These are phyloP conservation scores for Boletus rubescentipes DNA, from an alignment of 768 basidiomycete genomes.

Conservation along the genomic window DNA sequence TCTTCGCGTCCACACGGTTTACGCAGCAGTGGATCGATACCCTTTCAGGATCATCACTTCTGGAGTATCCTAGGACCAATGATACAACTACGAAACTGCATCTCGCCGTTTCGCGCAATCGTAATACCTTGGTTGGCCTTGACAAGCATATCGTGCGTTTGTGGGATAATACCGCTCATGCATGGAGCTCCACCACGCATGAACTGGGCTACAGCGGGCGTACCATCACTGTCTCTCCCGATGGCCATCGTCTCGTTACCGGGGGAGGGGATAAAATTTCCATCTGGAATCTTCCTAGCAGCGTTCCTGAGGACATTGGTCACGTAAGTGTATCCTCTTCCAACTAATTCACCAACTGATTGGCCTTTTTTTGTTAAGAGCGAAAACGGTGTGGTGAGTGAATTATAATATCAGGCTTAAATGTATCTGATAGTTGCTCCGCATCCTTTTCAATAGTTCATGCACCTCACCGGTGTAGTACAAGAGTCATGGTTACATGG, in stretches of 20 bases:
- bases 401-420: background rate
- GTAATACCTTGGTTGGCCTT: slow-evolving; percentile 1
- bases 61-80: slow-evolving; percentile 5
- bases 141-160: slow-evolving; percentile 2
- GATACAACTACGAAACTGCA: background rate
- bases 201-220: background rate
- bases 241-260: slow-evolving; percentile 2
- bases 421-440: background rate
- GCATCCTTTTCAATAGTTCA: slow-evolving; percentile 6
- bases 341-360: background rate
- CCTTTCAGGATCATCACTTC: slow-evolving; percentile 5
- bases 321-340: slow-evolving; percentile 1
- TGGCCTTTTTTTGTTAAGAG: background rate
- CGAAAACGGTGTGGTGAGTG: slow-evolving; percentile 3
- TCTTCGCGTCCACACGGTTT: slow-evolving; percentile 8
- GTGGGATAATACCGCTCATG: slow-evolving; percentile 8
- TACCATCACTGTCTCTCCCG: slow-evolving; percentile 12
- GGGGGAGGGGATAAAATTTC: slow-evolving; percentile 14
- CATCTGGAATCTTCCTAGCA: slow-evolving; percentile 9
- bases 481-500: slow-evolving; percentile 6
- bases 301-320: background rate
- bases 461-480: background rate
- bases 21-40: slow-evolving; percentile 14
- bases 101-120: slow-evolving; percentile 13
- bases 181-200: background rate